Evolutionary conservation across 805 yeast species (phyloP).

Genomic region (Candida orba): DNA sequence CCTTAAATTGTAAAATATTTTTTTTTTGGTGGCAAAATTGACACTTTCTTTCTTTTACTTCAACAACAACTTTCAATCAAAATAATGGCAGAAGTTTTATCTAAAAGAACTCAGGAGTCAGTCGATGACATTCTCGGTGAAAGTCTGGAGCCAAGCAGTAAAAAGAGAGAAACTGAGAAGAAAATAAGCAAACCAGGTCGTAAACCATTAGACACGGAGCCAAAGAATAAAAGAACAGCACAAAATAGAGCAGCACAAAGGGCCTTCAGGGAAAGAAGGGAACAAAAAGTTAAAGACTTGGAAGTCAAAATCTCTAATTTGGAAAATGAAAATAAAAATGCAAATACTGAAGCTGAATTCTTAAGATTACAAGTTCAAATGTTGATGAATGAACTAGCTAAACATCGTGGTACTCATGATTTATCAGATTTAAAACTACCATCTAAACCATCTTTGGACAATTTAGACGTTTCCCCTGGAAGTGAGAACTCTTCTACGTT

Average conservation of each 20-base stretch:
- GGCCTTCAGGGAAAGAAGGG: conserved; percentile 93
- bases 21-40: conserved; percentile 9
- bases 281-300: conserved; percentile 74
- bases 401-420: conserved; percentile 39
- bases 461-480: conserved; percentile 2
- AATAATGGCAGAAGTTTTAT: conserved; percentile 5
- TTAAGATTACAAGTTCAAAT: conserved; percentile 70
- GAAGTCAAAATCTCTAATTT: conserved; percentile 69
- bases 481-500: conserved; percentile 15
- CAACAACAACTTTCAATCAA: too few relatives aligned
- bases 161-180: conserved; percentile 22
- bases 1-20: too few relatives aligned
- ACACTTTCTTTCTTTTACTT: neutral
- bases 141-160: conserved; percentile 7
- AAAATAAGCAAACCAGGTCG: conserved; percentile 61
- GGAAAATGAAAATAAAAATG: conserved; percentile 65
- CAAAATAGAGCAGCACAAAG: conserved; percentile 98
- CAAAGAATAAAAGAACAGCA: conserved; percentile 86
- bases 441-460: neutral
- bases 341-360: conserved; percentile 64
- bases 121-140: neutral
- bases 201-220: conserved; percentile 70
- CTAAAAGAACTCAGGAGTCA: conserved; percentile 5
- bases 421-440: conserved; percentile 24
- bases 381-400: conserved; percentile 62